Evolutionary conservation across 371 early-diverging fungal species (phyloP), one percentile per base, ranked within the genome.

Genomic region (Neoconidiobolus thromboides): DNA sequence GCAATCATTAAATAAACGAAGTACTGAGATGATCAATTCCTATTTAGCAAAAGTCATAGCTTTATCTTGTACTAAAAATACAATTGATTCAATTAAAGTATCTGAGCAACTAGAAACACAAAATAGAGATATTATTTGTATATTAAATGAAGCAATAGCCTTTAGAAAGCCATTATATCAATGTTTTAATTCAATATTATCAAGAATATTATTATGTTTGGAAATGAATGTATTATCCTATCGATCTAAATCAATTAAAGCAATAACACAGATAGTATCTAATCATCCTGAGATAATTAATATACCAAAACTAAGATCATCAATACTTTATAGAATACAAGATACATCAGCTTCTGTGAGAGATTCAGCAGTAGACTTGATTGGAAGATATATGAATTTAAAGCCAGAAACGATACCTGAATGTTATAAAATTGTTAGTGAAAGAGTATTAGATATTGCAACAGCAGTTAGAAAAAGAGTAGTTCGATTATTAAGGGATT

Each of bases 341-440:
- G 96, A 96, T 63, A 68, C 69, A 38, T 91, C 93, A 6, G 79
- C 92, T 10, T 75, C 81, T 9, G 95, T 96, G 0, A 80, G 96
- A 43, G 94, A 93, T 71, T 87, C 87, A 5, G 89, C 93, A 1
- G 77, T 93, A 5, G 91, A 93, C 43, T 68, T 93, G 10, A 72
- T 93, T 2, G 89, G 93, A 5, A 84, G 80, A 58, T 88, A 86
- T 64, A 65, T 90, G 43, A 65, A 78, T 5, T 75, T 74, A 56
- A 78, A 83, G 44, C 68, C 70, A 1, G 73, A 71, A 48, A 71
- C 88, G 6, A 75, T 83, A 0, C 64, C 66, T 26, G 72, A 83
- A 57, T 83, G 91, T 58, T 91, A 87, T 61, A 76, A 79, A 42
- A 67, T 83, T 43, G 72, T 91, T 46, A 79, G 83, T 60, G 81